These are phyloP conservation scores for Globisporangium cylindrosporum DNA, from an alignment of 352 stramenopile species.

Conservation along the genomic window DNA sequence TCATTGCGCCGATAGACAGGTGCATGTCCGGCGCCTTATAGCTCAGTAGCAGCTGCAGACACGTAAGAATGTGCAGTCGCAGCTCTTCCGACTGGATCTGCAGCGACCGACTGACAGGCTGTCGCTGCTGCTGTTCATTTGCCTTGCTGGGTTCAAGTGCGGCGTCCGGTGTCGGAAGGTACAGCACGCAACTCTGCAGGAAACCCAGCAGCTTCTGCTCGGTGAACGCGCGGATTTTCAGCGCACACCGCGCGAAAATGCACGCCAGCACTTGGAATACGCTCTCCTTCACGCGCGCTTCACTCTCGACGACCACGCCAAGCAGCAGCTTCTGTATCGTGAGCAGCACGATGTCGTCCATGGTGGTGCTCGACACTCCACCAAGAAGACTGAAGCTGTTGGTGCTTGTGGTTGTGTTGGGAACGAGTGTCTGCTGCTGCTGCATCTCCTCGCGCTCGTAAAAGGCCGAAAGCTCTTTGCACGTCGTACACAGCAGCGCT, in stretches of 20 bases:
- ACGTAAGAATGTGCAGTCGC: slow-evolving; percentile 41
- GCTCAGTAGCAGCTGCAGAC: slow-evolving; percentile 39
- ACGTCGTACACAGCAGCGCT: slow-evolving; percentile 22
- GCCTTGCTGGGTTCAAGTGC: slow-evolving; percentile 5
- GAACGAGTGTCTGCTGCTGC: background rate
- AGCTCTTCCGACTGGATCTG: slow-evolving; percentile 58
- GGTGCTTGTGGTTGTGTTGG: background rate
- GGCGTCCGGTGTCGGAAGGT: slow-evolving; percentile 42
- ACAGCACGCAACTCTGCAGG: slow-evolving; percentile 53
- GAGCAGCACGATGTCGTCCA: slow-evolving; percentile 69
- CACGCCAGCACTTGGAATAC: slow-evolving; percentile 29
- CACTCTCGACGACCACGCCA: slow-evolving; percentile 22
- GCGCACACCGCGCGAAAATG: slow-evolving; percentile 33
- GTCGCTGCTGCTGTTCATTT: background rate
- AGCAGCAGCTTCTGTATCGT: slow-evolving; percentile 60
- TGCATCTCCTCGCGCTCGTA: slow-evolving; percentile 14
- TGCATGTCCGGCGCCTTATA: slow-evolving; percentile 5
- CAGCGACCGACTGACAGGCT: slow-evolving; percentile 4
- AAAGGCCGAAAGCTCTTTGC: slow-evolving; percentile 29
- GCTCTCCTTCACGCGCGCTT: slow-evolving; percentile 27
- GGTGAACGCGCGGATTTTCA: slow-evolving; percentile 22
- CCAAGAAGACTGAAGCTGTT: slow-evolving; percentile 10
- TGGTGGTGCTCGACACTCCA: slow-evolving; percentile 22
- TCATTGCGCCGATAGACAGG: slow-evolving; percentile 15
- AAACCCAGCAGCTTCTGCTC: slow-evolving; percentile 34